A percentile compares a stretch with the other conserved stretches of the same genome.
Evolutionary conservation across 192 early-diverging fungal genomes (phyloP).

Genomic region (Allomyces macrogynus): DNA sequence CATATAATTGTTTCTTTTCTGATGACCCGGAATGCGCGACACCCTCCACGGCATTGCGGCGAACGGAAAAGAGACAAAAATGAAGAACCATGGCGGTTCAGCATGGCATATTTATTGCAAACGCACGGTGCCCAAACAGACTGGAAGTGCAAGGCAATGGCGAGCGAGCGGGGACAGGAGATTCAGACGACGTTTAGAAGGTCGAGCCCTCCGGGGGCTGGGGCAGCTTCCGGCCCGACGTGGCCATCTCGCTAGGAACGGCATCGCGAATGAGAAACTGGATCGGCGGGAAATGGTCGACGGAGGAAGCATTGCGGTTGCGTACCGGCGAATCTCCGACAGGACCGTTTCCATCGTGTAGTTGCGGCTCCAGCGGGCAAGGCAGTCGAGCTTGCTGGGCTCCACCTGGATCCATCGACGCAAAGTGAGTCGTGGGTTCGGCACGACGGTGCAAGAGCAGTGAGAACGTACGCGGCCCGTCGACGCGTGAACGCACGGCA

Average conservation of each 20-base stretch:
- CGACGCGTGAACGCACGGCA: conserved; percentile 64
- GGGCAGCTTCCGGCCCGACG: conserved; percentile 54
- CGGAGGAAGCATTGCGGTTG: not conserved
- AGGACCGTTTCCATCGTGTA: conserved; percentile 65
- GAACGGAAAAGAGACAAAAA: no score
- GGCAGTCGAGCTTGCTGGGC: conserved; percentile 32
- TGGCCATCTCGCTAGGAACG: conserved; percentile 52
- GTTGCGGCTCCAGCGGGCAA: conserved; percentile 65
- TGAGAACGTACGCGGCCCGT: conserved; percentile 42
- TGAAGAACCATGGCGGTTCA: no score
- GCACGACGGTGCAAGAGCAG: not conserved
- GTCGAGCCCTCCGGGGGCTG: conserved; percentile 71
- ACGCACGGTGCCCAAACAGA: no score
- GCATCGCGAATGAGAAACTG: conserved; percentile 7
- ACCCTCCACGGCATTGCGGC: no score
- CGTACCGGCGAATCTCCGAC: conserved; percentile 56
- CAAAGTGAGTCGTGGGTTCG: not conserved
- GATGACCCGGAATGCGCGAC: no score
- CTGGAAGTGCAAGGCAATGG: no score
- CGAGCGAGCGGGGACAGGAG: no score
- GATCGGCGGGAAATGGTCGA: not conserved
- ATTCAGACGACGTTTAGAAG: conserved; percentile 12
- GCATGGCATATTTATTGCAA: no score
- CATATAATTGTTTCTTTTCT: no score
- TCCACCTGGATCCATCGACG: conserved; percentile 33